phyloP scores from a whole-genome alignment of 306 rosid genomes.

The Neltuma alba region DNA sequence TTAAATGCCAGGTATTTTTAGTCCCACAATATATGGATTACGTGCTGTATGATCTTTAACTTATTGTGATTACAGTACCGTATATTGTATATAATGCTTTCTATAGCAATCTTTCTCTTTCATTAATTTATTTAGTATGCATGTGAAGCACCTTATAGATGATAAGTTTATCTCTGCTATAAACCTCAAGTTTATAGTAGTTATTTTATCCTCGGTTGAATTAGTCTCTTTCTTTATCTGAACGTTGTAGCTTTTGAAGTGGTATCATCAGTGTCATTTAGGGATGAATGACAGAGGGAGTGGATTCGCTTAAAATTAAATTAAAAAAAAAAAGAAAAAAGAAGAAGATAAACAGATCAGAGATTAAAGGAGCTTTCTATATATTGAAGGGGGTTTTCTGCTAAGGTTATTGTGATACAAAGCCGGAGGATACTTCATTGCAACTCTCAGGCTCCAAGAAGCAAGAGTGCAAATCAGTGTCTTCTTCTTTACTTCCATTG shows the following conservation, averaged over 20 bases:
- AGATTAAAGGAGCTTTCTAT: not conserved
- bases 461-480: not conserved
- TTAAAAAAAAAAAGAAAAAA: not conserved
- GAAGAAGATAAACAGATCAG: not conserved
- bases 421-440: not conserved
- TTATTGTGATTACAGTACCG: not conserved
- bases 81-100: no score
- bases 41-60: not conserved
- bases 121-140: not conserved
- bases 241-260: not conserved
- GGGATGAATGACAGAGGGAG: not conserved
- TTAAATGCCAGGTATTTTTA: not conserved
- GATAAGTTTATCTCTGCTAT: not conserved
- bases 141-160: constrained; percentile 28
- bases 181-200: not conserved
- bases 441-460: not conserved
- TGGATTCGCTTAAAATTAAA: not conserved
- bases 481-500: not conserved
- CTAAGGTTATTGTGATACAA: not conserved
- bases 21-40: not conserved
- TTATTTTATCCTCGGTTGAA: constrained; percentile 9
- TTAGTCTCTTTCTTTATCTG: not conserved
- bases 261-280: not conserved
- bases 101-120: not conserved
- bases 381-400: not conserved